Conservation (phyloP, 1,139 yeast species). For the Pichia sp. region DNA sequence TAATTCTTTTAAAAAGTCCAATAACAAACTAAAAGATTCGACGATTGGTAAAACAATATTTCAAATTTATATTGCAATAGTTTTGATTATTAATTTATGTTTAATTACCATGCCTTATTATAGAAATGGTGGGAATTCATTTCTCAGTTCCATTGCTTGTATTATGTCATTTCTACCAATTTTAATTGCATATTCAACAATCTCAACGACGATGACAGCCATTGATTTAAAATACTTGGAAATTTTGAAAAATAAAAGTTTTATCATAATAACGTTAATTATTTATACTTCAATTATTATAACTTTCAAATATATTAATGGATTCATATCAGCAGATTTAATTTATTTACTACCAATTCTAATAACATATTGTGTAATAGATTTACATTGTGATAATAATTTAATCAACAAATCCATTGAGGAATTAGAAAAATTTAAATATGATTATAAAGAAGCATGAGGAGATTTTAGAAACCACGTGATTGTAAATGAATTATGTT, state of each 20-base stretch:
- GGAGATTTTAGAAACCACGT: conserved; percentile 7
- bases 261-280: neutral
- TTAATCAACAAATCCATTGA: conserved; percentile 16
- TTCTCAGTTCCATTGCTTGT: conserved; percentile 22
- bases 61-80: conserved; percentile 12
- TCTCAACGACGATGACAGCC: conserved; percentile 7
- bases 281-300: neutral
- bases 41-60: conserved; percentile 7
- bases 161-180: conserved; percentile 13
- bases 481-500: conserved; percentile 1
- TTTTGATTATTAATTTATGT: conserved; percentile 19
- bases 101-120: conserved; percentile 23
- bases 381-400: conserved; percentile 17
- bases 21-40: neutral
- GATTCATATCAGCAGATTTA: conserved; percentile 1
- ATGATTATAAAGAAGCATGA: conserved; percentile 27
- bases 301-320: neutral
- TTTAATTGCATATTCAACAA: conserved; percentile 13
- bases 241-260: neutral
- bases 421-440: conserved; percentile 19
- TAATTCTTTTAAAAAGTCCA: conserved; percentile 10
- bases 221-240: neutral
- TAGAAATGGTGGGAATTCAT: conserved; percentile 18
- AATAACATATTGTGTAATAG: conserved; percentile 15
- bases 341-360: conserved; percentile 24